These are phyloP conservation scores for Fraxinus pennsylvanica DNA, from an alignment of 257 asterid species.

Conservation along the genomic window DNA sequence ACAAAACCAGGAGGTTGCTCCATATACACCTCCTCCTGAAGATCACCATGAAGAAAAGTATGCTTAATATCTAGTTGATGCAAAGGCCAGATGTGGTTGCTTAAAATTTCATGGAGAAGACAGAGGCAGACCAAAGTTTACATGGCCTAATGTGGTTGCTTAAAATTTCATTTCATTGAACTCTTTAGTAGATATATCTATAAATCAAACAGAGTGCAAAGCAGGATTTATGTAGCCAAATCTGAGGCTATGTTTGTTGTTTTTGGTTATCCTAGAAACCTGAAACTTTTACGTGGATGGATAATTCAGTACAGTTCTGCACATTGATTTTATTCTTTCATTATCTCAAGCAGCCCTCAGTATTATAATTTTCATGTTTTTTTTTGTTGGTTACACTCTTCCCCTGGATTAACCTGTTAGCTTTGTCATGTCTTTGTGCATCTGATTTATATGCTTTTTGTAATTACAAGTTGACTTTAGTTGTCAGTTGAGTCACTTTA, in stretches of 20 bases:
- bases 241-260: not conserved
- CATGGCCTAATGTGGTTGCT: not conserved
- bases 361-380: conserved; percentile 6
- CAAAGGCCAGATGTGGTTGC: no score
- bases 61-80: no score
- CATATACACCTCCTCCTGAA: no score
- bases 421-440: not conserved
- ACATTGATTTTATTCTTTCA: not conserved
- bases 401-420: not conserved
- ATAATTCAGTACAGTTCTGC: not conserved
- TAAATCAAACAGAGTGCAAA: not conserved
- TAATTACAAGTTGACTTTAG: conserved; percentile 12
- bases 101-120: no score
- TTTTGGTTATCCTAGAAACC: conserved; percentile 16
- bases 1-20: no score
- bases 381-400: not conserved
- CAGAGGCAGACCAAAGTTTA: not conserved
- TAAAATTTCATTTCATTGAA: not conserved
- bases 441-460: not conserved
- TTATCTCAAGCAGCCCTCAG: not conserved
- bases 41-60: no score
- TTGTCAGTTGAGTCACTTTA: conserved; percentile 16
- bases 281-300: not conserved
- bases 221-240: not conserved
- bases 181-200: not conserved